A percentile compares a stretch with the other conserved stretches of the same genome.
These are phyloP conservation scores for Ambrosia hybrid DNA, from an alignment of 140 eudicot genomes.

Conservation along the genomic window DNA sequence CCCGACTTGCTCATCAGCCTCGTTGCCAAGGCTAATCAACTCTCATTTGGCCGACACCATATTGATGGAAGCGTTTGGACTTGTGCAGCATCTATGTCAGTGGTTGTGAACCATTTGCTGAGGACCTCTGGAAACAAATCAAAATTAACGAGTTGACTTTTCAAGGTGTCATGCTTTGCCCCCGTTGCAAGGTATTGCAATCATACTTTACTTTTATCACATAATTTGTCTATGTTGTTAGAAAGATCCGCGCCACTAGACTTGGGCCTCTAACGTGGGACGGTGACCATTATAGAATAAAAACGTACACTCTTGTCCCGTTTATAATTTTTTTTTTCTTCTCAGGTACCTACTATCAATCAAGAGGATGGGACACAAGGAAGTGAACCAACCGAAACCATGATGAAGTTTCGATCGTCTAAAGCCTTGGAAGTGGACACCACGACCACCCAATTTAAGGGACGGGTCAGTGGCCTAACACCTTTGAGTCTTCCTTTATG, in stretches of 20 bases:
- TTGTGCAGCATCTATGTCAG: constrained; percentile 64
- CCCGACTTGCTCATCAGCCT: no score
- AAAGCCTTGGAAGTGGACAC: constrained; percentile 45
- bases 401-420: constrained; percentile 53
- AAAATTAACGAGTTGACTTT: constrained; percentile 52
- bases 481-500: no score
- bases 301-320: no score
- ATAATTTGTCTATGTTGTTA: background rate
- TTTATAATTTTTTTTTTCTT: background rate
- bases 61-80: constrained; percentile 4
- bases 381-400: constrained; percentile 52
- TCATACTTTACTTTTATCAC: background rate
- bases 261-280: background rate
- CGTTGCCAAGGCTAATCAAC: no score
- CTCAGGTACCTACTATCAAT: constrained; percentile 58
- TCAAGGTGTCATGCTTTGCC: constrained; percentile 63
- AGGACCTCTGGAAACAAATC: constrained; percentile 79
- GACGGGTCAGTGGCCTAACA: constrained; percentile 25
- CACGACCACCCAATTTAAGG: constrained; percentile 18
- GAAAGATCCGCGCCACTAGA: background rate
- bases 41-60: no score
- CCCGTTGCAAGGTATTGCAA: constrained; percentile 72
- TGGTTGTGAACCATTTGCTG: constrained; percentile 76
- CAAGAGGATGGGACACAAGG: constrained; percentile 54
- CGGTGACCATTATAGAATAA: no score